Conservation (phyloP, 169 alveolate species). For the Cryptosporidium sp. region DNA sequence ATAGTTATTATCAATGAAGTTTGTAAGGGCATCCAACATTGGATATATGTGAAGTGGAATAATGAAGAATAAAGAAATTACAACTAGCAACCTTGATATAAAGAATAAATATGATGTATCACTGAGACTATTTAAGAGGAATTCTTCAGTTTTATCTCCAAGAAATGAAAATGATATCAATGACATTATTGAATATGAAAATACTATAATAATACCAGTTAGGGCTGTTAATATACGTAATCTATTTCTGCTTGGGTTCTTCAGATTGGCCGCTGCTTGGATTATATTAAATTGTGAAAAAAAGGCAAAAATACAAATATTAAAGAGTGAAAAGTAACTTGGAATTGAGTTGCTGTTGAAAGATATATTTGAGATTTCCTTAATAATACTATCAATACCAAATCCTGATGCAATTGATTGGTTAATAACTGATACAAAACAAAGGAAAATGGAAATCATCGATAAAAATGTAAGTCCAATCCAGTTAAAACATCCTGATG, state of each 20-base stretch:
- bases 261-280: slow-evolving; percentile 20
- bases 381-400: not conserved
- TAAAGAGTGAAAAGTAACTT: slow-evolving; percentile 24
- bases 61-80: slow-evolving; percentile 32
- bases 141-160: slow-evolving; percentile 42
- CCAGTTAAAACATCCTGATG: slow-evolving; percentile 54
- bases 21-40: slow-evolving; percentile 65
- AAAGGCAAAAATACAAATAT: slow-evolving; percentile 65
- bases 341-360: not conserved
- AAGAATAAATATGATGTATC: not conserved
- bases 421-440: slow-evolving; percentile 16
- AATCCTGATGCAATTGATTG: not conserved
- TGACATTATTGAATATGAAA: slow-evolving; percentile 43
- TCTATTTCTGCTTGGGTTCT: slow-evolving; percentile 31
- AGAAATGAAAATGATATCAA: slow-evolving; percentile 1
- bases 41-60: slow-evolving; percentile 70
- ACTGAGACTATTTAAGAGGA: slow-evolving; percentile 11
- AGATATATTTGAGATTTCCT: not conserved
- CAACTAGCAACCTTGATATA: slow-evolving; percentile 12
- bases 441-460: slow-evolving; percentile 22
- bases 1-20: slow-evolving; percentile 40
- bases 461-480: slow-evolving; percentile 39
- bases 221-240: slow-evolving; percentile 44
- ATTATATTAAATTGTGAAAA: slow-evolving; percentile 66
- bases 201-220: slow-evolving; percentile 53